These are phyloP conservation scores for Laetiporus sulphureus DNA, from an alignment of 1,284 basidiomycete genomes.

Conservation along the genomic window DNA sequence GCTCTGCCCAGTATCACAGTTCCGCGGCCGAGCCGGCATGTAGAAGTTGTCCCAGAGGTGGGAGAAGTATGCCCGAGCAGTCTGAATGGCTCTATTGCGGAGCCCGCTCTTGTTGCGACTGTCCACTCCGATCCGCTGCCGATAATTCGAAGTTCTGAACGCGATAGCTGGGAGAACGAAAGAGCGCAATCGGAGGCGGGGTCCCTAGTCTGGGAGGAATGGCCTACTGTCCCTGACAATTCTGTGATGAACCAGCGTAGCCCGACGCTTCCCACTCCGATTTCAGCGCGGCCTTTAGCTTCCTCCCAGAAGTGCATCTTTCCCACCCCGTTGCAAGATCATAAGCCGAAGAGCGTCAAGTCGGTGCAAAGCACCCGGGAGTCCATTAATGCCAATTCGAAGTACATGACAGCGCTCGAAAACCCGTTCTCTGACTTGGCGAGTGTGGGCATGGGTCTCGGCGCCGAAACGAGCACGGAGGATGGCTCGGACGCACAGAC, in stretches of 20 bases:
- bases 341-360: background rate
- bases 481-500: too few relatives aligned
- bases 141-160: constrained; percentile 12
- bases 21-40: too few relatives aligned
- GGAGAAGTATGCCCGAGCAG: constrained; percentile 17
- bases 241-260: constrained; percentile 17
- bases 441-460: too few relatives aligned
- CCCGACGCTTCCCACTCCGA: constrained; percentile 32
- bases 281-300: constrained; percentile 59
- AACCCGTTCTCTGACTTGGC: too few relatives aligned
- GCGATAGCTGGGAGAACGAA: constrained; percentile 9
- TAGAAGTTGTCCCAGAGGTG: too few relatives aligned
- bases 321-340: constrained; percentile 42
- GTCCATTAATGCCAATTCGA: background rate
- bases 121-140: constrained; percentile 10
- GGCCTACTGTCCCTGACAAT: constrained; percentile 28
- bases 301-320: constrained; percentile 59
- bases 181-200: constrained; percentile 14
- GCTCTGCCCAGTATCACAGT: too few relatives aligned
- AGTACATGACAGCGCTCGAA: constrained; percentile 11
- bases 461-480: too few relatives aligned
- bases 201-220: constrained; percentile 28
- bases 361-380: background rate
- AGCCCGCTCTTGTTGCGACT: constrained; percentile 11
- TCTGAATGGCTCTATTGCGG: constrained; percentile 12